Base-by-base conservation (phyloP, 768 basidiomycete species). In the Mycena capillaripes region DNA sequence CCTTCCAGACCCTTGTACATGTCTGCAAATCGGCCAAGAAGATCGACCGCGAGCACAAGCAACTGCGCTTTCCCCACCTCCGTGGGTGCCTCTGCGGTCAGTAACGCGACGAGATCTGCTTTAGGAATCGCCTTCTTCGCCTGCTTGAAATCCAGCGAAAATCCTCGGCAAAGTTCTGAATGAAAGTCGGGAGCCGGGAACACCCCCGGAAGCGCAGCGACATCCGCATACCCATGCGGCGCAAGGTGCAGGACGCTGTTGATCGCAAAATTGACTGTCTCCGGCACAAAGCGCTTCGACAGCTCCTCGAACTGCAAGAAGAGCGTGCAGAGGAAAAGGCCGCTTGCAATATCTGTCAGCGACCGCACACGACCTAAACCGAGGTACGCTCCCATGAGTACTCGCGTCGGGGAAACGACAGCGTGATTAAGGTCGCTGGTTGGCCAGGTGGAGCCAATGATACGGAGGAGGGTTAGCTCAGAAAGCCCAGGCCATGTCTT, bases 391-490 rank as follows among this genome's bases (percentile, higher is more conserved):
- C 94, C 95, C 86, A 98, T 94, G 65, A 99, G 88, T 21, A 99
- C 83, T 59, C 96, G 89, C 0, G 97, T 89, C 0, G 97, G 95
- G 0, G 95, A 94, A 23, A 96, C 85, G 55, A 99, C 96, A 0
- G 92, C 89, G 81, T 99, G 97, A 61, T 92, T 93, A 82, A 97
- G 88, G 82, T 99, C 98, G 79, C 96, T 97, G 3, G 97, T 96
- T 4, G 97, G 94, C 97, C 97, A 99, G 40, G 94, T 84, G 17
- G 86, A 83, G 4, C 96, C 96, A 60, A 95, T 88, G 44, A 97
- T 80, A 27, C 97, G 91, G 34, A 99, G 84, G 3, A 99, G 85
- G 0, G 89, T 85, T 23, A 99, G 86, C 80, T 99, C 98, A 6
- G 95, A 83, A 4, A 91, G 80, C 32, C 93, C 93, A 8, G 98